Evolutionary conservation across 2,329 filamentous ascomycete genomes (phyloP).

Genomic region (Apiospora hydei): DNA sequence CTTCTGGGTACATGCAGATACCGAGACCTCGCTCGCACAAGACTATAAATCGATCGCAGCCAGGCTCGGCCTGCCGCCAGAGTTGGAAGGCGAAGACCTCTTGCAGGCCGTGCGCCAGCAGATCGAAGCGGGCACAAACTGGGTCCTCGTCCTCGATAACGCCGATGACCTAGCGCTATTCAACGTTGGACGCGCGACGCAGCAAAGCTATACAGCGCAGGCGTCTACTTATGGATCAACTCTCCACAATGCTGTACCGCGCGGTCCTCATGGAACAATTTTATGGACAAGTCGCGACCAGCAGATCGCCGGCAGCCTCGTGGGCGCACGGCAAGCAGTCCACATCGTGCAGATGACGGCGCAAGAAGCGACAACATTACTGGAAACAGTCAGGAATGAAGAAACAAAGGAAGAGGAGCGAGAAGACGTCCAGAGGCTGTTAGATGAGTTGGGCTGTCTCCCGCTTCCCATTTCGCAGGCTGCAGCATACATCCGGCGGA

Average conservation of each 20-base stretch:
- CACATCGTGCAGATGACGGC: conserved; percentile 35
- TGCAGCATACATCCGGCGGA: conserved; percentile 42
- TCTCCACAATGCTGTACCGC: conserved; percentile 38
- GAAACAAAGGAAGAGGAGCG: conserved; percentile 17
- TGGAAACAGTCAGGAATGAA: conserved; percentile 25
- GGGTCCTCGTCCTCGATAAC: conserved; percentile 46
- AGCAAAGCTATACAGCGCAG: not conserved
- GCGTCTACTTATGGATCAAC: not conserved
- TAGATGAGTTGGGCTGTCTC: conserved; percentile 38
- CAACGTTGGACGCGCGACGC: conserved; percentile 28
- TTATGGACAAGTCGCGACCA: conserved; percentile 45
- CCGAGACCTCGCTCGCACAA: conserved; percentile 13
- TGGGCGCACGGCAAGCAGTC: conserved; percentile 34
- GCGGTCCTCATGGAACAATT: conserved; percentile 35
- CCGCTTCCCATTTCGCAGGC: conserved; percentile 45
- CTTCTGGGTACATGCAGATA: conserved; percentile 18
- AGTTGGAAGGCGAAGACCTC: conserved; percentile 22
- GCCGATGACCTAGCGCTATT: conserved; percentile 43
- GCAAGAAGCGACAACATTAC: conserved; percentile 31
- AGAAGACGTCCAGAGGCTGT: conserved; percentile 27
- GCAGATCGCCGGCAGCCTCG: conserved; percentile 33
- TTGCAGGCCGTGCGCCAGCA: conserved; percentile 27
- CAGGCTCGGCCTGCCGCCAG: conserved; percentile 22
- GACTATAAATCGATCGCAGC: conserved; percentile 22
- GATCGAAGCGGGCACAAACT: conserved; percentile 34